Conservation (phyloP, 2,329 filamentous ascomycete genomes). For the Penicillium sp. region DNA sequence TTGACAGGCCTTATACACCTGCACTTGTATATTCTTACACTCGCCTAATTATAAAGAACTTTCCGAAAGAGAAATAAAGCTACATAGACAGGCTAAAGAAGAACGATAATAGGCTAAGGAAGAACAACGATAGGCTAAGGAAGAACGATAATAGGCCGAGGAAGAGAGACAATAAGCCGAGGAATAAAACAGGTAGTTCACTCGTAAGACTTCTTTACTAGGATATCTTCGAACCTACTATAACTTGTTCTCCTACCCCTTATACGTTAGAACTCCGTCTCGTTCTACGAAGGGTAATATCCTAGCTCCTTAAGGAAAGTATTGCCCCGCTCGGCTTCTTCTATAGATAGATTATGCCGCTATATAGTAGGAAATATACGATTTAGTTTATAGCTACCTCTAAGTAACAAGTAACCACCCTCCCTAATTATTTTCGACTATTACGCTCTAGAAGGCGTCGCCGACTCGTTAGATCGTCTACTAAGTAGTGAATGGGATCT, state of each 20-base stretch:
- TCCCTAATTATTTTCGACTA: neutral
- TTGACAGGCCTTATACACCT: too few species aligned
- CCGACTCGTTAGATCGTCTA: neutral
- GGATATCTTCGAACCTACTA: conserved; percentile 23
- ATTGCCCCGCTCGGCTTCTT: conserved; percentile 21
- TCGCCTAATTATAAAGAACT: neutral
- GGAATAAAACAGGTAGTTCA: conserved; percentile 9
- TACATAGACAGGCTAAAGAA: neutral
- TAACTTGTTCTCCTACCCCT: conserved; percentile 14
- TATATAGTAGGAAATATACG: conserved; percentile 21
- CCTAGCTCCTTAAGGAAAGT: conserved; percentile 21
- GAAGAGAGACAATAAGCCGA: conserved; percentile 6
- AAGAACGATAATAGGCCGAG: conserved; percentile 2
- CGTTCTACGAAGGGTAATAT: conserved; percentile 27
- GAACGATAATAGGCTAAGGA: neutral
- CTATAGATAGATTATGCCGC: conserved; percentile 23
- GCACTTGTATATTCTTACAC: too few species aligned
- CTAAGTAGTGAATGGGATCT: conserved; percentile 22
- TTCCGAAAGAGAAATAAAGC: neutral
- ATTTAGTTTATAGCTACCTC: conserved; percentile 22
- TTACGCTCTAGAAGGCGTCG: neutral
- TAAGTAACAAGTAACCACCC: neutral
- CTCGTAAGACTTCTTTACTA: conserved; percentile 14
- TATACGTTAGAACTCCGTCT: conserved; percentile 15
- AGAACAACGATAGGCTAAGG: neutral